Conservation (phyloP, 2,329 filamentous ascomycete species). For the Aspergillus pseudoterreus region DNA sequence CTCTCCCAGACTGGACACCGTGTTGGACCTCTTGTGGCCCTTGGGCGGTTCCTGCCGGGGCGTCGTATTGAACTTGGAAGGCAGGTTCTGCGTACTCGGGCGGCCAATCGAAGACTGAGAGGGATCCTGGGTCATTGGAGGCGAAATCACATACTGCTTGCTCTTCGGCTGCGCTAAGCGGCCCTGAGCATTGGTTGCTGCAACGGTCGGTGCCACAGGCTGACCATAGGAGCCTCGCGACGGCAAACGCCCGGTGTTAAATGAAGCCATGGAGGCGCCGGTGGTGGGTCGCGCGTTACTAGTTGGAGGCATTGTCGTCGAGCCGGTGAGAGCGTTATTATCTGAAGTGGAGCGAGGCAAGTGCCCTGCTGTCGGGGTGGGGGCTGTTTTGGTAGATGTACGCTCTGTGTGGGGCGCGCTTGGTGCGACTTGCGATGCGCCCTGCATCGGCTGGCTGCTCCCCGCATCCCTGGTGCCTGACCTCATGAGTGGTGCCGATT, state of each 20-base stretch:
- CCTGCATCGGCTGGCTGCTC: conserved; percentile 4
- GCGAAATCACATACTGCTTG: conserved; percentile 69
- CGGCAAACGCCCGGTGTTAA: conserved; percentile 58
- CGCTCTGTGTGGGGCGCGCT: conserved; percentile 5
- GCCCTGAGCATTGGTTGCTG: conserved; percentile 83
- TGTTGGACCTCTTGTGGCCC: conserved; percentile 66
- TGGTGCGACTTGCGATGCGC: conserved; percentile 3
- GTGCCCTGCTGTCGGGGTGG: conserved; percentile 47
- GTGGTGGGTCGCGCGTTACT: conserved; percentile 67
- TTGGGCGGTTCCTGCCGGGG: conserved; percentile 47
- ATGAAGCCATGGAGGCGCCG: conserved; percentile 72
- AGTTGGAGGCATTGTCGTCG: conserved; percentile 34
- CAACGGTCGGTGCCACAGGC: conserved; percentile 80
- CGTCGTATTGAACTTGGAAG: conserved; percentile 56
- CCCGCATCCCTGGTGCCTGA: conserved; percentile 12
- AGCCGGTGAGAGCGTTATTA: conserved; percentile 51
- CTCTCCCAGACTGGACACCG: conserved; percentile 76
- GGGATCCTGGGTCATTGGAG: conserved; percentile 59
- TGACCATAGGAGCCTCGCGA: conserved; percentile 81
- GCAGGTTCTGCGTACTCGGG: conserved; percentile 57
- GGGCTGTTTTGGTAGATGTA: conserved; percentile 15
- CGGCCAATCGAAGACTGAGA: conserved; percentile 53
- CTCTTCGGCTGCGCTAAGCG: conserved; percentile 78
- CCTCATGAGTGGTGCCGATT: conserved; percentile 45
- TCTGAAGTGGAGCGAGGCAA: conserved; percentile 55